Conservation (phyloP, 106 monocot genomes). For the Dendrobium chrysotoxum region DNA sequence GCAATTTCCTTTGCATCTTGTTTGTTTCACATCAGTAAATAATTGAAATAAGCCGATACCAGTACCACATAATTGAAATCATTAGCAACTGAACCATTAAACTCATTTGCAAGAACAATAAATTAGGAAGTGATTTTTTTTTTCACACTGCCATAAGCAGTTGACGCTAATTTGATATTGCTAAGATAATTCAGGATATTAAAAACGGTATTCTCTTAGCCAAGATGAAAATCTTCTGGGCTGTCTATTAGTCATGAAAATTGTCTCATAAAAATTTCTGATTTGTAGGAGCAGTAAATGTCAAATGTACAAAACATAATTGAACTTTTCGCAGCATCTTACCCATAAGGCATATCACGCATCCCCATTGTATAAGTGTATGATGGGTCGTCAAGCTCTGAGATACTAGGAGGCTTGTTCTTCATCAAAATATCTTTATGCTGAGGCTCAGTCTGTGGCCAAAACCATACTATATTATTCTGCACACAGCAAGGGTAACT, state of each 20-base stretch:
- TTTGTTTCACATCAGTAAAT: too few species aligned
- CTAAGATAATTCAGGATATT: neutral
- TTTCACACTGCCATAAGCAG: neutral
- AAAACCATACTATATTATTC: slow-evolving; percentile 91
- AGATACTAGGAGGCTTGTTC: slow-evolving; percentile 60
- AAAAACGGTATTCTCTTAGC: neutral
- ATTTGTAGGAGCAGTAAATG: neutral
- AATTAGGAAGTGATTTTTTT: neutral
- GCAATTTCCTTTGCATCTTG: too few species aligned
- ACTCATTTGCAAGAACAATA: neutral
- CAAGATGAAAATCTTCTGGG: neutral
- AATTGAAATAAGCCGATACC: neutral
- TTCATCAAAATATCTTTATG: slow-evolving; percentile 44
- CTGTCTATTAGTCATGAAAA: neutral
- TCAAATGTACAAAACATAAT: neutral
- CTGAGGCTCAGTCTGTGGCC: slow-evolving; percentile 59
- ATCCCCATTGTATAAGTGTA: slow-evolving; percentile 44
- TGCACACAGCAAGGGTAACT: slow-evolving; percentile 66
- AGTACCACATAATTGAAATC: neutral
- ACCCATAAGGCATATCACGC: slow-evolving; percentile 79
- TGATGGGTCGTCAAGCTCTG: slow-evolving; percentile 75
- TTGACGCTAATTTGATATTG: neutral
- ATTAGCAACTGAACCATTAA: neutral
- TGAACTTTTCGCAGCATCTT: slow-evolving; percentile 1
- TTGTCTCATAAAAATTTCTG: neutral